These are phyloP conservation scores for Lactarius pseudohatsudake DNA, from an alignment of 768 basidiomycete species.

Conservation along the genomic window DNA sequence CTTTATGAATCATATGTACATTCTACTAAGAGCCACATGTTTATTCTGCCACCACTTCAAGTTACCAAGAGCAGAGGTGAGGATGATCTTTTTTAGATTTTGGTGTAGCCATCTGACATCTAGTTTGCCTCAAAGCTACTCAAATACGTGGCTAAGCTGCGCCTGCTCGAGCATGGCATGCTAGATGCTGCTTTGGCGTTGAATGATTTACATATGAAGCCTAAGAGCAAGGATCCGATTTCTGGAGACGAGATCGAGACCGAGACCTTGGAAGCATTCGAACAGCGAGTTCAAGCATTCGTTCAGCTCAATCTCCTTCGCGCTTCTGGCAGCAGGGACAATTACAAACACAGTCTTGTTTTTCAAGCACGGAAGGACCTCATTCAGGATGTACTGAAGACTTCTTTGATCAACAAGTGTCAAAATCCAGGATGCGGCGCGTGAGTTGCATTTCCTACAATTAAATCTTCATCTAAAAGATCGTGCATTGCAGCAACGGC, in stretches of 20 bases:
- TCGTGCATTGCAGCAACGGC: conserved; percentile 48
- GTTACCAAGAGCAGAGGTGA: conserved; percentile 67
- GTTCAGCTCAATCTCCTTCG: conserved; percentile 51
- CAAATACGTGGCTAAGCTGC: conserved; percentile 84
- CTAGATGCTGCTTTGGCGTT: conserved; percentile 76
- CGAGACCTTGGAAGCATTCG: conserved; percentile 56
- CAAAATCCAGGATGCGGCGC: conserved; percentile 73
- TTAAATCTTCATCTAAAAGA: conserved; percentile 4
- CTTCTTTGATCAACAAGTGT: conserved; percentile 68
- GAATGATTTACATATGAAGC: conserved; percentile 59
- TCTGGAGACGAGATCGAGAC: conserved; percentile 45
- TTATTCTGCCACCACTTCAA: conserved; percentile 95
- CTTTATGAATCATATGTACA: conserved; percentile 90
- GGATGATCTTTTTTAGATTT: conserved; percentile 32
- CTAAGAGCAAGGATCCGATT: conserved; percentile 35
- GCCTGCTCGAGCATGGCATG: conserved; percentile 86
- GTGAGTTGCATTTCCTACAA: conserved; percentile 48
- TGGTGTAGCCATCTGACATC: conserved; percentile 10
- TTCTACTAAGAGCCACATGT: conserved; percentile 83
- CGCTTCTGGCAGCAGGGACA: conserved; percentile 62
- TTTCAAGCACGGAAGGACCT: conserved; percentile 84
- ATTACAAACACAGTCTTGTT: conserved; percentile 86
- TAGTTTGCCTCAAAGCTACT: conserved; percentile 50
- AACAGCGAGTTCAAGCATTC: conserved; percentile 61
- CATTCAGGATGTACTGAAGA: conserved; percentile 78